Conservation (phyloP, 2,329 filamentous ascomycete genomes). For the Scedosporium apiospermum region DNA sequence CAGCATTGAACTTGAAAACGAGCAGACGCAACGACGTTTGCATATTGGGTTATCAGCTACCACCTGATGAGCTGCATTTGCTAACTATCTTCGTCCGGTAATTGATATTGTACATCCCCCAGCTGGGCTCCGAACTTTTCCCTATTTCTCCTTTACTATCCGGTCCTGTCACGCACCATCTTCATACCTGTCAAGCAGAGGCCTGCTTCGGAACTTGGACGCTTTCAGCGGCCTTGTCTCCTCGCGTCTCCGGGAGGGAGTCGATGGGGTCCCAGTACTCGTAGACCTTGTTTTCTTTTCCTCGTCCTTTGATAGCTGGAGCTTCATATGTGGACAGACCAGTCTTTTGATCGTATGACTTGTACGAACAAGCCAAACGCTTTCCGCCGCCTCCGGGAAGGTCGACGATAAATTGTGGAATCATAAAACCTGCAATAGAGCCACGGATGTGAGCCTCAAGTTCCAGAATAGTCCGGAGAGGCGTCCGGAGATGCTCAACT, state of each 20-base stretch:
- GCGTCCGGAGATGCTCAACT: constrained; percentile 53
- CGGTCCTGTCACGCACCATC: neutral
- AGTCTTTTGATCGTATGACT: constrained; percentile 41
- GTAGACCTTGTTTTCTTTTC: constrained; percentile 39
- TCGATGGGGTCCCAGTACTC: constrained; percentile 46
- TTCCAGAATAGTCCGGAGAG: constrained; percentile 46
- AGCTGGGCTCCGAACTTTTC: too few species aligned
- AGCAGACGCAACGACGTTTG: too few species aligned
- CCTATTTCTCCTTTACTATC: too few species aligned
- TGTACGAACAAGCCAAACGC: constrained; percentile 42
- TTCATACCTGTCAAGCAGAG: neutral
- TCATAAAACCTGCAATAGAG: constrained; percentile 52
- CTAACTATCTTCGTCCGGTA: too few species aligned
- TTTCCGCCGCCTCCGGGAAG: constrained; percentile 56
- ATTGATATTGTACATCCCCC: too few species aligned
- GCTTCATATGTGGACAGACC: constrained; percentile 47
- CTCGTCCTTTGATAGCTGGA: constrained; percentile 38
- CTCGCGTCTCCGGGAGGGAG: constrained; percentile 2
- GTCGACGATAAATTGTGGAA: constrained; percentile 53
- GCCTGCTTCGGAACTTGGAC: neutral
- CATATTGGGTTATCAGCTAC: too few species aligned
- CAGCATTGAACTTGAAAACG: too few species aligned
- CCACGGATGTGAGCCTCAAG: constrained; percentile 49
- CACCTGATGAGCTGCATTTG: too few species aligned
- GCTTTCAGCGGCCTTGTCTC: neutral